These are phyloP conservation scores for Botryotinia narcissicola DNA, from an alignment of 2,329 filamentous ascomycete species.

Conservation along the genomic window DNA sequence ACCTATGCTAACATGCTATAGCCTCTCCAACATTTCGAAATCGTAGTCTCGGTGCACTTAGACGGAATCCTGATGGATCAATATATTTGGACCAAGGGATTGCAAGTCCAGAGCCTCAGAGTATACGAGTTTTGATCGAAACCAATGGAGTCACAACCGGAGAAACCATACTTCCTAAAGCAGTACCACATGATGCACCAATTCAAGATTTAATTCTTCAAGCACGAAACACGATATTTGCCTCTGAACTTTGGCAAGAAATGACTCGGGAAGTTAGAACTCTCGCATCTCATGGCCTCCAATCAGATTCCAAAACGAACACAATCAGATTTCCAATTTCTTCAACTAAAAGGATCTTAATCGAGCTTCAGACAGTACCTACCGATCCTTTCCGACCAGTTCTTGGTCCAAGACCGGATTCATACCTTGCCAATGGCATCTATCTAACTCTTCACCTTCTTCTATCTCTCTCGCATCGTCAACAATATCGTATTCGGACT, in stretches of 20 bases:
- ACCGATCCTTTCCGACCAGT: conserved; percentile 44
- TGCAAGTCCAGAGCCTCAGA: conserved; percentile 49
- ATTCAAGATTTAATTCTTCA: conserved; percentile 69
- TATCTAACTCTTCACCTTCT: conserved; percentile 70
- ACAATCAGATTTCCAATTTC: conserved; percentile 55
- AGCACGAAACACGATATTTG: conserved; percentile 75
- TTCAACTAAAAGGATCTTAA: conserved; percentile 54
- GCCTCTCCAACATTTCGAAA: conserved; percentile 59
- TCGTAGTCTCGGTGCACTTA: conserved; percentile 77
- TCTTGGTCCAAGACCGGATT: conserved; percentile 40
- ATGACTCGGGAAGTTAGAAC: conserved; percentile 76
- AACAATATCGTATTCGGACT: conserved; percentile 68
- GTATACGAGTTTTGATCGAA: conserved; percentile 66
- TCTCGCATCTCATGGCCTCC: conserved; percentile 68
- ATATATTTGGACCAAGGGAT: conserved; percentile 67
- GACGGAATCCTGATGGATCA: conserved; percentile 69
- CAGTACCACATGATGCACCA: conserved; percentile 54
- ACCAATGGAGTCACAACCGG: conserved; percentile 58
- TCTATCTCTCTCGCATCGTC: conserved; percentile 74
- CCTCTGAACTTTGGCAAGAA: conserved; percentile 89
- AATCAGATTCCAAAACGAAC: conserved; percentile 51
- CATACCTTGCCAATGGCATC: conserved; percentile 61
- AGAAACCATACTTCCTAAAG: conserved; percentile 50
- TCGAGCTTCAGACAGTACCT: conserved; percentile 63
- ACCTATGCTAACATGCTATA: conserved; percentile 37